A percentile compares a stretch with the other conserved stretches of the same genome.
phyloP scores from a whole-genome alignment of 495 filamentous ascomycete species.

The Podospora pseudocomata region DNA sequence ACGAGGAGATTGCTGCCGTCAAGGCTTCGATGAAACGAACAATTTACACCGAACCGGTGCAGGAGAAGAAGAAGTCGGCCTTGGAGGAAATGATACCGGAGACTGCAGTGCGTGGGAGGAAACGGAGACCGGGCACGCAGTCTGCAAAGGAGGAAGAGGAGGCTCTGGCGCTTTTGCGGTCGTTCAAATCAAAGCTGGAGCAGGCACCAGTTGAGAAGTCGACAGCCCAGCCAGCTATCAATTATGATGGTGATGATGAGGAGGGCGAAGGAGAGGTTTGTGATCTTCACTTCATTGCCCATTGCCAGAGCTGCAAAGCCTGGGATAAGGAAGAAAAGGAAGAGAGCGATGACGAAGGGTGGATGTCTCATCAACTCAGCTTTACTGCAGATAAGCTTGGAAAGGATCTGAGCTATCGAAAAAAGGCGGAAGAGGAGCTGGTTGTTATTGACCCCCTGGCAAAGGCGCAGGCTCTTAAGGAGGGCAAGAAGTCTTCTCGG shows the following conservation, averaged over 20 bases:
- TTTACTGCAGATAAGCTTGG: constrained; percentile 89
- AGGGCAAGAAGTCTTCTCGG: constrained; percentile 54
- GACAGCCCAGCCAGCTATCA: constrained; percentile 21
- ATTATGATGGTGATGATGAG: constrained; percentile 30
- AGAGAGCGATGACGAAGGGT: constrained; percentile 61
- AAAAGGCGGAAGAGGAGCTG: constrained; percentile 81
- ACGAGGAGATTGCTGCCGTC: constrained; percentile 84
- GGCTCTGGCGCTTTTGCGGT: constrained; percentile 63
- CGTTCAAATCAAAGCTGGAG: constrained; percentile 76
- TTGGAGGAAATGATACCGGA: constrained; percentile 81
- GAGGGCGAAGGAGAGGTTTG: constrained; percentile 53
- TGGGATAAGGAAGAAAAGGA: constrained; percentile 64
- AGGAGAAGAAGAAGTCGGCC: constrained; percentile 60
- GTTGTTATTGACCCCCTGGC: constrained; percentile 93
- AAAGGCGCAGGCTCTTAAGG: constrained; percentile 69
- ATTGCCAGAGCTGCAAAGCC: constrained; percentile 82
- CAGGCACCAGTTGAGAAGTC: constrained; percentile 50
- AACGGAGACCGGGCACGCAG: constrained; percentile 57
- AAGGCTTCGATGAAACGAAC: constrained; percentile 91
- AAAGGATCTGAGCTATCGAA: constrained; percentile 87
- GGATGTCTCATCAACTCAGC: constrained; percentile 69
- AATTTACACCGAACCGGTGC: constrained; percentile 53
- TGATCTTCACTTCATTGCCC: constrained; percentile 87
- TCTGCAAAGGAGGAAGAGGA: constrained; percentile 54
- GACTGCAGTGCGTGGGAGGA: constrained; percentile 75